phyloP scores from a whole-genome alignment of 164 flowering plant species.

The Vitis cinerea region DNA sequence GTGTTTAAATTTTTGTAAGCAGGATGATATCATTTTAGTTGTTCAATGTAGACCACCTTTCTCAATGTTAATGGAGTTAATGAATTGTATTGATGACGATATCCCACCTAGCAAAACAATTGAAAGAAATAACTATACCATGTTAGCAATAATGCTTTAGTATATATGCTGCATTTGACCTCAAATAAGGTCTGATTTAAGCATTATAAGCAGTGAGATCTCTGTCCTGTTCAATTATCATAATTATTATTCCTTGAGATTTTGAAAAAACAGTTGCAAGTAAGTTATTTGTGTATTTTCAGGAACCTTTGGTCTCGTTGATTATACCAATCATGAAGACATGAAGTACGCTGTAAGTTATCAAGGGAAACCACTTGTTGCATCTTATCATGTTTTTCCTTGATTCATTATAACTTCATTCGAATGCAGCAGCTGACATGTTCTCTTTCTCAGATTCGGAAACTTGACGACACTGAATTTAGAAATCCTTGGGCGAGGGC shows the following conservation, averaged over 20 bases:
- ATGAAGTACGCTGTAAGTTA: slow-evolving; percentile 97
- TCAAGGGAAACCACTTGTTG: background rate
- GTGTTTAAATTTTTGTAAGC: no score
- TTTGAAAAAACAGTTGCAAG: no score
- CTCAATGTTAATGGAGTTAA: no score
- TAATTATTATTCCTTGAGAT: background rate
- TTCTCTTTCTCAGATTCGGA: slow-evolving; percentile 58
- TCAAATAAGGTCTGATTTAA: background rate
- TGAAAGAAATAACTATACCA: no score
- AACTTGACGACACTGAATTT: slow-evolving; percentile 94
- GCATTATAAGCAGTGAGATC: background rate
- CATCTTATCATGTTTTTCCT: background rate
- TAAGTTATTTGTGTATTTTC: slow-evolving; percentile 13
- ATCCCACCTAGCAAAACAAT: no score
- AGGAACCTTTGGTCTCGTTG: slow-evolving; percentile 95
- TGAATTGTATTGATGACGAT: no score
- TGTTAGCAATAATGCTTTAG: no score
- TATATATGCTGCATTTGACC: background rate
- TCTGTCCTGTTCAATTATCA: background rate
- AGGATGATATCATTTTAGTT: background rate
- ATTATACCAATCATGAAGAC: slow-evolving; percentile 89
- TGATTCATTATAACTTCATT: background rate
- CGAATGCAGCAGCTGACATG: background rate
- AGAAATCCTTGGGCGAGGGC: slow-evolving; percentile 85
- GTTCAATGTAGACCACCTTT: background rate